Evolutionary conservation across 2,329 filamentous ascomycete species (phyloP).

Genomic region (Eutypa lata): DNA sequence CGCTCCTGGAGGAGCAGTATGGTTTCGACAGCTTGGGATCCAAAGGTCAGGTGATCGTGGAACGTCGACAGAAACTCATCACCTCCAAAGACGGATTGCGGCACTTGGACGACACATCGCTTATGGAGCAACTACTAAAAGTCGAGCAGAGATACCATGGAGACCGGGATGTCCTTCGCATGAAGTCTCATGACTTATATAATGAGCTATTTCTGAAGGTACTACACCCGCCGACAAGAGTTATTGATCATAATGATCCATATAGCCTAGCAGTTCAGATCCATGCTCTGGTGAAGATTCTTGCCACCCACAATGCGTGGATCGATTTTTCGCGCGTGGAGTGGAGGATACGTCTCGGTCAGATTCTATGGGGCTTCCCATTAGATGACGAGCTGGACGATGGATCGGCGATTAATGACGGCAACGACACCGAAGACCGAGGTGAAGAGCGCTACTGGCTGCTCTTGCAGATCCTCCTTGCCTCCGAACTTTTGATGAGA

Average conservation of each 20-base stretch:
- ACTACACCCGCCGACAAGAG: constrained; percentile 53
- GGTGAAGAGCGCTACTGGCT: constrained; percentile 66
- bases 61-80: constrained; percentile 56
- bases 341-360: constrained; percentile 70
- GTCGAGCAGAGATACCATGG: constrained; percentile 55
- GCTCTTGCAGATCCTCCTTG: constrained; percentile 61
- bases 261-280: constrained; percentile 69
- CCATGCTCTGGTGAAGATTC: constrained; percentile 61
- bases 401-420: constrained; percentile 48
- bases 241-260: constrained; percentile 56
- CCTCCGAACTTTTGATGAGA: constrained; percentile 63
- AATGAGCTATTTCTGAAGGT: constrained; percentile 60
- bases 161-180: constrained; percentile 46
- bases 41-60: constrained; percentile 52
- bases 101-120: constrained; percentile 53
- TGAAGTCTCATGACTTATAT: constrained; percentile 56
- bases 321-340: constrained; percentile 72
- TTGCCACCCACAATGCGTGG: constrained; percentile 66
- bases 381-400: constrained; percentile 52
- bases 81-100: constrained; percentile 51
- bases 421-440: constrained; percentile 45
- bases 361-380: constrained; percentile 63
- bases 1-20: constrained; percentile 59
- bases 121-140: constrained; percentile 57
- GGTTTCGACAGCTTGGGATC: constrained; percentile 55